A percentile compares a stretch with the other conserved stretches of the same genome.
These are phyloP conservation scores for Rosa multiflora DNA, from an alignment of 306 rosid genomes.

Conservation along the genomic window DNA sequence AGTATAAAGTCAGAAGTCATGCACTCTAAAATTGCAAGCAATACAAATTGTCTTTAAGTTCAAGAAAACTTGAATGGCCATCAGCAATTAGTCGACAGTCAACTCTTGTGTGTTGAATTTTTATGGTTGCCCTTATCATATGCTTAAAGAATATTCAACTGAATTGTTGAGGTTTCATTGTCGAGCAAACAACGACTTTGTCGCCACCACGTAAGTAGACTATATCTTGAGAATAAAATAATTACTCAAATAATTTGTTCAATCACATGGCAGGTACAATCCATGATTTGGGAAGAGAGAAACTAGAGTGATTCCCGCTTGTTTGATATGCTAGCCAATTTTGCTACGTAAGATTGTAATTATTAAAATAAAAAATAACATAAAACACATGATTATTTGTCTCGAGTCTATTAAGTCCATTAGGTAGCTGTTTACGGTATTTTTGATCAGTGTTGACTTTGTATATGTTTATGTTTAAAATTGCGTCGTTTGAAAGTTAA, in stretches of 20 bases:
- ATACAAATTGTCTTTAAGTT: not conserved
- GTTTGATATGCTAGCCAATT: not conserved
- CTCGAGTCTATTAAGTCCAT: not conserved
- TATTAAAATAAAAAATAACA: not conserved
- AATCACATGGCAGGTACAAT: not conserved
- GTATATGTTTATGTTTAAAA: not conserved
- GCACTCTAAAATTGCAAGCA: not conserved
- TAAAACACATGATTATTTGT: not conserved
- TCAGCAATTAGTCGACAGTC: not conserved
- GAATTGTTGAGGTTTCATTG: slow-evolving; percentile 7
- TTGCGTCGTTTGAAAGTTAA: not conserved
- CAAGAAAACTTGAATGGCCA: not conserved
- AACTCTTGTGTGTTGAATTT: not conserved
- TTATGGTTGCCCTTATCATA: not conserved
- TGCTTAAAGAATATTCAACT: not conserved
- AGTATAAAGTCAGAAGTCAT: not conserved
- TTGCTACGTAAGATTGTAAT: not conserved
- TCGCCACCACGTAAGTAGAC: not conserved
- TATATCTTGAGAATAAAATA: not conserved
- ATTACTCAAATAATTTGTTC: not conserved
- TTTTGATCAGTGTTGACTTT: not conserved
- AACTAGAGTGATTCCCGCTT: not conserved
- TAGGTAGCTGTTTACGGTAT: not conserved
- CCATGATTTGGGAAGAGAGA: not conserved
- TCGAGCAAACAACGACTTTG: not conserved